Base-by-base conservation (phyloP, 768 basidiomycete species). In the Hygrophoropsis aurantiaca region DNA sequence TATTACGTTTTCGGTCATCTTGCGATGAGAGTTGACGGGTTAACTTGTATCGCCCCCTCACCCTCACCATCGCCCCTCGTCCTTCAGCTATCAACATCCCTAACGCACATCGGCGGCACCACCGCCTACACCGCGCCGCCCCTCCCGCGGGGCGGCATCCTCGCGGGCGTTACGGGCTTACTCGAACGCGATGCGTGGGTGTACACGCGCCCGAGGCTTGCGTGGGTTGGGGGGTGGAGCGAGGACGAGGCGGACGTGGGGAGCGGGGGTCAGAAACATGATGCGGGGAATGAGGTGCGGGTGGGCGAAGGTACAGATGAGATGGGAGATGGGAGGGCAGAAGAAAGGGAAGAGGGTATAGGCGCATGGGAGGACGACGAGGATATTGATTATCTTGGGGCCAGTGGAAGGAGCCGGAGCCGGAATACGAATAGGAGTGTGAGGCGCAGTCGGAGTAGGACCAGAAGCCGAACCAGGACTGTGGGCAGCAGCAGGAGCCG, bases 91-190 rank as follows among this genome's bases (percentile, higher is more conserved):
- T 79, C 84, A 4, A 74, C 87, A 27, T 74, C 77, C 54, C 67
- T 83, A 46, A 76, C 70, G 42, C 73, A 78, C 46, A 64, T 80
- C 13, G 75, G 75, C 11, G 84, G 84, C 3, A 77, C 79, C 54
- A 66, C 72, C 6, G 48, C 67, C 24, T 90, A 80, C 58, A 73
- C 71, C 30, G 78, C 85, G 0, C 87, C 87, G 13, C 80, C 85
- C 0, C 74, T 90, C 3, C 81, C 82, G 3, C 82, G 82, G 52
- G 85, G 78, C 50, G 87, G 88, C 59, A 85, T 90, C 45, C 71
- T 87, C 30, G 82, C 77, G 1, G 84, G 84, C 13, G 77, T 90
- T 40, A 70, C 81, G 3, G 79, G 76, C 18, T 71, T 87, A 40
- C 71, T 90, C 30, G 74, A 81, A 38, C 57, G 62, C 2, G 76